phyloP scores from a whole-genome alignment of 2,329 filamentous ascomycete species.

The Cladophialophora immunda region DNA sequence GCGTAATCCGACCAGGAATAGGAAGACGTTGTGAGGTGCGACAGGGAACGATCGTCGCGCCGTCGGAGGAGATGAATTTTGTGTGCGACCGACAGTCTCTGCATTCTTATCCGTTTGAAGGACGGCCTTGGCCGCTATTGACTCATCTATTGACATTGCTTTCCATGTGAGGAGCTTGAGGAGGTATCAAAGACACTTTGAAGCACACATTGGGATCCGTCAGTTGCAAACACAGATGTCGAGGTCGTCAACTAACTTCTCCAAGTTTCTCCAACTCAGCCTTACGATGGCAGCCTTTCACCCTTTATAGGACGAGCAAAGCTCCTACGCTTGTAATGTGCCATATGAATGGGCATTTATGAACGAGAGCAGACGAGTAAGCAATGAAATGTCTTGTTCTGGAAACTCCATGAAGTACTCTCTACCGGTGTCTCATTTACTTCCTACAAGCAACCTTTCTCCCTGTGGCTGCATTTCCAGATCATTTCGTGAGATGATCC shows the following conservation, averaged over 20 bases:
- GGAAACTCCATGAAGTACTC: background rate
- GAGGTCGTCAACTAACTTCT: background rate
- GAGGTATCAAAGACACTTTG: background rate
- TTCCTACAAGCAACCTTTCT: conserved; percentile 3
- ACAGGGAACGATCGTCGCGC: conserved; percentile 10
- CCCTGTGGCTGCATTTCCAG: background rate
- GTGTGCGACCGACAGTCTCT: background rate
- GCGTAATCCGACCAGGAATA: conserved; percentile 70
- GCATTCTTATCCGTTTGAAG: background rate
- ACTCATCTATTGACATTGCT: conserved; percentile 19
- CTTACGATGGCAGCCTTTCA: background rate
- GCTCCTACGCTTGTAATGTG: no score
- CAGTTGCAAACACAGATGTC: background rate
- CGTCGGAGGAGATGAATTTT: background rate
- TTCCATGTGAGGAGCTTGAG: background rate
- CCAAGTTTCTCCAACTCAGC: conserved; percentile 13
- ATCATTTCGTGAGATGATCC: conserved; percentile 4
- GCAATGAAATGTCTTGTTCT: background rate
- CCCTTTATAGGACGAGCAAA: no score
- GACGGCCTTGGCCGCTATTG: background rate
- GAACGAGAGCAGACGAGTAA: background rate
- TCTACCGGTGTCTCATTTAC: conserved; percentile 11
- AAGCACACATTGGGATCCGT: background rate
- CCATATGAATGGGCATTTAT: no score
- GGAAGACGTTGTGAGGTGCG: conserved; percentile 44